Evolutionary conservation across 2,329 filamentous ascomycete species (phyloP).

Genomic region (Cordyceps tenuipes): DNA sequence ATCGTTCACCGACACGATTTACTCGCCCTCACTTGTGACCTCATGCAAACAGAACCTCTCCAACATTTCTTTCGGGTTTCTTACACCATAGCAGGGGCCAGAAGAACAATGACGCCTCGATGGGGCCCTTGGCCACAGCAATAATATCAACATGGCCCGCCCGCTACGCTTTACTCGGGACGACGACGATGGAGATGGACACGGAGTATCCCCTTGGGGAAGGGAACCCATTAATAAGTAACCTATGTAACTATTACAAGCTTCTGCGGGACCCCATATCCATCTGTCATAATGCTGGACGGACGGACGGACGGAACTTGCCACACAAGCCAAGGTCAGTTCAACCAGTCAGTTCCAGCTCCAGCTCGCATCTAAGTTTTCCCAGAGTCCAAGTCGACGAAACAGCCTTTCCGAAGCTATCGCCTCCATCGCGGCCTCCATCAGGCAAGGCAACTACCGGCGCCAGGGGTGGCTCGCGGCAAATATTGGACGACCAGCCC

Average conservation of each 20-base stretch:
- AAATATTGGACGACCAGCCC: not conserved
- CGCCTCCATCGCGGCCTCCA: too few relatives aligned
- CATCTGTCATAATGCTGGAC: not conserved
- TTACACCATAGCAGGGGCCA: not conserved
- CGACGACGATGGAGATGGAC: slow-evolving; percentile 3
- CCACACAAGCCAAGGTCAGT: not conserved
- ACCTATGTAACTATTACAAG: not conserved
- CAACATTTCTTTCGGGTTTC: too few relatives aligned
- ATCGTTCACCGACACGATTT: not conserved
- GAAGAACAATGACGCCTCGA: not conserved
- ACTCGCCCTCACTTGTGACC: too few relatives aligned
- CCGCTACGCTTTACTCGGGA: slow-evolving; percentile 1
- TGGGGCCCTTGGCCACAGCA: not conserved
- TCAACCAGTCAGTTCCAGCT: not conserved
- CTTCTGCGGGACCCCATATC: not conserved
- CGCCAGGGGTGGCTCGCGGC: not conserved
- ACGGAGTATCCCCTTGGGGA: slow-evolving; percentile 3
- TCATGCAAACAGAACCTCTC: not conserved
- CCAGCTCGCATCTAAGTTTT: not conserved
- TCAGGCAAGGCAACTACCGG: not conserved
- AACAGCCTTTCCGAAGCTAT: slow-evolving; percentile 4
- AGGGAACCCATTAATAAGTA: not conserved
- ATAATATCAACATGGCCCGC: slow-evolving; percentile 5
- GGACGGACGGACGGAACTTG: too few relatives aligned
- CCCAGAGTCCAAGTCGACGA: not conserved